Evolutionary conservation across 1,139 yeast genomes (phyloP).

Genomic region (Arxiozyma slooffiae): DNA sequence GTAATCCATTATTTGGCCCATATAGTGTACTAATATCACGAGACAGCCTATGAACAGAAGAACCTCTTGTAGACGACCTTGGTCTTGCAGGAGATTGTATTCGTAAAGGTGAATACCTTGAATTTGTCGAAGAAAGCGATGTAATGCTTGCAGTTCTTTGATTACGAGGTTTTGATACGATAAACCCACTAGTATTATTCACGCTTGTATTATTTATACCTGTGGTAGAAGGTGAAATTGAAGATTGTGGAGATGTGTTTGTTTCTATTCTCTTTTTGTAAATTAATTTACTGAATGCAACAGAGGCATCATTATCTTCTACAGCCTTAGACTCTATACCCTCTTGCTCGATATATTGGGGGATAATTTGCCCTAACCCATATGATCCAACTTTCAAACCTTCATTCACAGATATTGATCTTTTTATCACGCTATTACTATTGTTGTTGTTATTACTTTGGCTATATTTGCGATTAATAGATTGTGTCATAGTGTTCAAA

Average conservation of each 20-base stretch:
- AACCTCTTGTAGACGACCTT: constrained; percentile 22
- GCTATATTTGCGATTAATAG: not conserved
- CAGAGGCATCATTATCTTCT: constrained; percentile 31
- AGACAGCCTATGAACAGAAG: constrained; percentile 21
- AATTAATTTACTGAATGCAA: constrained; percentile 30
- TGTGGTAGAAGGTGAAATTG: constrained; percentile 1
- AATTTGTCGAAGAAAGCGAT: constrained; percentile 20
- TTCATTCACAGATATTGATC: not conserved
- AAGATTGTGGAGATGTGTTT: constrained; percentile 20
- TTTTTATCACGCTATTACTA: not conserved
- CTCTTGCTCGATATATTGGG: constrained; percentile 1
- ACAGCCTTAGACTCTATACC: not conserved
- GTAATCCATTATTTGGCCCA: constrained; percentile 6
- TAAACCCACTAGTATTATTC: constrained; percentile 2
- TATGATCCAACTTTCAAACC: not conserved
- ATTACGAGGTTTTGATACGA: constrained; percentile 3
- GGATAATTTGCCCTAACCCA: not conserved
- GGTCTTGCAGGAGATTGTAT: constrained; percentile 27
- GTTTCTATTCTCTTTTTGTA: constrained; percentile 27
- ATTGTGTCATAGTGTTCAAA: not conserved
- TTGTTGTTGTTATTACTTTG: not conserved
- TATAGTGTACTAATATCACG: constrained; percentile 16
- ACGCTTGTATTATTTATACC: constrained; percentile 1
- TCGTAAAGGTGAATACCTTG: constrained; percentile 26
- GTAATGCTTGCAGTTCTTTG: constrained; percentile 21